Evolutionary conservation across 1,139 yeast genomes (phyloP).

Genomic region (Suhomyces anneliseae): DNA sequence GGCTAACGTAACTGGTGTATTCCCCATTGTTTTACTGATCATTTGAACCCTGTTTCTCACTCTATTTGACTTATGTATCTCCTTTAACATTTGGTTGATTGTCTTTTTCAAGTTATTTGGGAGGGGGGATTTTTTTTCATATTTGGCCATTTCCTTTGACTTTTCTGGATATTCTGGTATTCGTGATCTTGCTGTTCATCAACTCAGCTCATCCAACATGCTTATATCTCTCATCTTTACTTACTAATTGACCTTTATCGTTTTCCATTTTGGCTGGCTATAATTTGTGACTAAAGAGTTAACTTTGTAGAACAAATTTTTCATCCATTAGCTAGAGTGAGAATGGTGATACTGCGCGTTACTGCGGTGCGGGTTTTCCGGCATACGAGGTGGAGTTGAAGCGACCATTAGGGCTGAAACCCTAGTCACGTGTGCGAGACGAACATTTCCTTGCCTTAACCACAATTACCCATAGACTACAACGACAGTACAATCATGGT

Average conservation of each 20-base stretch:
- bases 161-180: neutral
- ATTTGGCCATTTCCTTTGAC: neutral
- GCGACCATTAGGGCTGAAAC: constrained; percentile 17
- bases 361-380: constrained; percentile 11
- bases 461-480: too few species aligned
- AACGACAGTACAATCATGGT: too few species aligned
- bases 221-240: constrained; percentile 32
- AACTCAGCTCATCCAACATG: neutral
- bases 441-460: too few species aligned
- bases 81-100: too few species aligned
- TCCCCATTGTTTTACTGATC: too few species aligned
- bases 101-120: neutral
- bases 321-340: constrained; percentile 6
- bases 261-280: constrained; percentile 83
- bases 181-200: neutral
- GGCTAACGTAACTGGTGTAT: too few species aligned
- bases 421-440: constrained; percentile 13
- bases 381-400: constrained; percentile 1
- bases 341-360: constrained; percentile 9
- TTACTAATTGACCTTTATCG: constrained; percentile 99
- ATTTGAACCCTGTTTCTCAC: too few species aligned
- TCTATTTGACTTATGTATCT: too few species aligned
- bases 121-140: neutral
- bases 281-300: constrained; percentile 12
- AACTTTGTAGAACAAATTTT: constrained; percentile 11